Percentiles rank a stretch among this genome's conserved stretches.
Evolutionary conservation across 495 filamentous ascomycete genomes (phyloP).

Genomic region (Terfezia boudieri): DNA sequence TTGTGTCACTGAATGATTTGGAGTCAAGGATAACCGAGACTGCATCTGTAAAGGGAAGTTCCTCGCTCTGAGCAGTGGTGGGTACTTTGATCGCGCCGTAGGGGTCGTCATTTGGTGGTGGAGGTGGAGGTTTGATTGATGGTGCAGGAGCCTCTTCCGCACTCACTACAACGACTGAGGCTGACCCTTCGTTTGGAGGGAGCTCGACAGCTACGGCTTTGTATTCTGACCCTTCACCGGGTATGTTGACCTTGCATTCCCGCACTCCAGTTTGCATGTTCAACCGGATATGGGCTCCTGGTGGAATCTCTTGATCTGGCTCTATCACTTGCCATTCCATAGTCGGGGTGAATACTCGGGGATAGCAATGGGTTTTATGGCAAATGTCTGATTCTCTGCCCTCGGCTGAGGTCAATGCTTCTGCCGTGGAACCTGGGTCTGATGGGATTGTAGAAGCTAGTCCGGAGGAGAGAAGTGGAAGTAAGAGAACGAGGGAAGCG

Average conservation of each 20-base stretch:
- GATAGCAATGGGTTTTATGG: conserved; percentile 41
- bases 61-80: conserved; percentile 11
- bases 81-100: conserved; percentile 1
- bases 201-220: conserved; percentile 23
- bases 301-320: conserved; percentile 39
- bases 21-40: conserved; percentile 23
- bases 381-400: conserved; percentile 32
- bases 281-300: conserved; percentile 39
- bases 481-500: not conserved
- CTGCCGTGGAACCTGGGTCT: not conserved
- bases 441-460: not conserved
- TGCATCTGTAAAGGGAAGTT: conserved; percentile 23
- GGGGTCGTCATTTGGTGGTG: not conserved
- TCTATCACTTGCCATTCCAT: conserved; percentile 37
- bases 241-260: conserved; percentile 38
- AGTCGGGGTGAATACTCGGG: conserved; percentile 36
- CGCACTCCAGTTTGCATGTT: conserved; percentile 38
- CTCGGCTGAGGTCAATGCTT: not conserved
- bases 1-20: conserved; percentile 2
- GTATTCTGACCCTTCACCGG: conserved; percentile 20
- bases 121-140: conserved; percentile 6
- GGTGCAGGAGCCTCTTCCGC: conserved; percentile 1
- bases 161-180: conserved; percentile 26
- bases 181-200: conserved; percentile 23
- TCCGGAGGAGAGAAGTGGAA: not conserved